These are phyloP conservation scores for Cymbopogon citratus DNA, from an alignment of 176 grass and related monocot genomes.

Conservation along the genomic window DNA sequence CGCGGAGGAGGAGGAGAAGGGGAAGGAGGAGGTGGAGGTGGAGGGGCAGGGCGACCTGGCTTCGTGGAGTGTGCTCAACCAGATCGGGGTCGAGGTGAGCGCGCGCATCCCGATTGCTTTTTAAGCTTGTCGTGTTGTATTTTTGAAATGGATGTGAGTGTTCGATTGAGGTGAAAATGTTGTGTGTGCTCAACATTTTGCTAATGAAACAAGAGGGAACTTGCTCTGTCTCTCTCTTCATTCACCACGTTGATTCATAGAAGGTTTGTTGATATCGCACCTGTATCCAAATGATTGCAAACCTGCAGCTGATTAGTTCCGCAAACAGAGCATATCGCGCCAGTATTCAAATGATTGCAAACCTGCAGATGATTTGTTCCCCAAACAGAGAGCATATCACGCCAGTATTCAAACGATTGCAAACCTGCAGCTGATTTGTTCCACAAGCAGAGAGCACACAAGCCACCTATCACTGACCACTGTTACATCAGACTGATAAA, in stretches of 20 bases:
- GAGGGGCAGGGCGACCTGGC: slow-evolving; percentile 21
- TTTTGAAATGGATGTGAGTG: neutral
- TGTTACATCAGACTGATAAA: neutral
- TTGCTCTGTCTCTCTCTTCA: neutral
- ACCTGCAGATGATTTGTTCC: neutral
- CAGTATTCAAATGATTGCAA: neutral
- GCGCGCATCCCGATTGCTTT: neutral
- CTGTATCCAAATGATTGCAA: neutral
- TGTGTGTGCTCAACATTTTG: slow-evolving; percentile 1
- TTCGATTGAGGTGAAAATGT: neutral
- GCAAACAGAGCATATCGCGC: neutral
- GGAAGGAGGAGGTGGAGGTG: neutral
- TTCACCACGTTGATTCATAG: neutral
- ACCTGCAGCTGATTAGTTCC: neutral
- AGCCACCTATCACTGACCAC: neutral
- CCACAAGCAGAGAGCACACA: neutral
- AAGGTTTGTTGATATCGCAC: neutral
- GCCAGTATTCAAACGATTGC: neutral
- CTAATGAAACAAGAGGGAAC: neutral
- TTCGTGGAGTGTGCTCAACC: slow-evolving; percentile 28
- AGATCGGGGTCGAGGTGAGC: slow-evolving; percentile 43
- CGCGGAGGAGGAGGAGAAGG: neutral
- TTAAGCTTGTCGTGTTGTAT: neutral
- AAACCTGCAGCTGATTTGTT: neutral
- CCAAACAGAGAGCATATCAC: neutral